Evolutionary conservation across 495 filamentous ascomycete species (phyloP).

Genomic region (Schizothecium vesticola): DNA sequence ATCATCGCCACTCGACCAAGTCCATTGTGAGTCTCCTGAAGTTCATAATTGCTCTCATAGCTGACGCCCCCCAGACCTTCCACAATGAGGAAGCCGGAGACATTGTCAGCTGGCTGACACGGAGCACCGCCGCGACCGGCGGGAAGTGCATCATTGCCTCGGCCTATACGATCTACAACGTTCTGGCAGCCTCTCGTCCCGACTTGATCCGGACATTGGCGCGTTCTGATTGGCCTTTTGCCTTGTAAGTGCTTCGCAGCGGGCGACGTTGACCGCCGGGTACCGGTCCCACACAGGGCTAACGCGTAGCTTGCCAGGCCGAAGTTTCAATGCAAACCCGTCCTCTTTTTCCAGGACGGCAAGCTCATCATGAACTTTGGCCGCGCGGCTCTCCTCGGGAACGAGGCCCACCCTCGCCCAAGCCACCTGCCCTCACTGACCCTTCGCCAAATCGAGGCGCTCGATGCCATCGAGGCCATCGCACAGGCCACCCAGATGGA

Average conservation of each 20-base stretch:
- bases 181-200: constrained; percentile 55
- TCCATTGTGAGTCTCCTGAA: constrained; percentile 38
- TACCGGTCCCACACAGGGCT: constrained; percentile 7
- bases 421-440: constrained; percentile 51
- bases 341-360: constrained; percentile 52
- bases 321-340: constrained; percentile 48
- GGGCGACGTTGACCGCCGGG: not conserved
- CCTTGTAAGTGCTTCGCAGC: constrained; percentile 42
- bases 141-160: constrained; percentile 59
- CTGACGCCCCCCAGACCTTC: constrained; percentile 47
- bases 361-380: constrained; percentile 58
- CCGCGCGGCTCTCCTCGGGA: constrained; percentile 53
- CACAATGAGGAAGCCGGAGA: constrained; percentile 69
- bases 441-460: constrained; percentile 53
- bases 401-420: constrained; percentile 48
- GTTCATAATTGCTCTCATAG: not conserved
- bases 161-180: constrained; percentile 57
- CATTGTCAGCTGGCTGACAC: constrained; percentile 59
- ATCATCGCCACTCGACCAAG: constrained; percentile 48
- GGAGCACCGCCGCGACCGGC: constrained; percentile 49
- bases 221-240: constrained; percentile 57
- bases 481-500: constrained; percentile 52
- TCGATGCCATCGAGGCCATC: constrained; percentile 57
- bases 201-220: constrained; percentile 57
- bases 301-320: constrained; percentile 32